A percentile compares a stretch with the other conserved stretches of the same genome.
Evolutionary conservation across 306 rosid species (phyloP).

Genomic region (Citrullus amarus): DNA sequence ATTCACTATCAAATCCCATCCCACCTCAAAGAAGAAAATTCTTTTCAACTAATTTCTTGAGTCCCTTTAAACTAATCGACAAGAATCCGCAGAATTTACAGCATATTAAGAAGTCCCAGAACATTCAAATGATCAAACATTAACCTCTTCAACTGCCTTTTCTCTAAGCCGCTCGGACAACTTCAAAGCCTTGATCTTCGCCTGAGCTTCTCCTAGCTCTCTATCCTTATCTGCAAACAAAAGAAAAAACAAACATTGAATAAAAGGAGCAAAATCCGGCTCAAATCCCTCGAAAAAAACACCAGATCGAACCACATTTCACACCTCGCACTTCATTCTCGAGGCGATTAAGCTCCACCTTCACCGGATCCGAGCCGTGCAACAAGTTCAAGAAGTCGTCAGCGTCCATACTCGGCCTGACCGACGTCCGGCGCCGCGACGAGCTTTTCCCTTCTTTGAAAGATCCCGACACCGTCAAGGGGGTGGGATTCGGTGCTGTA

Average conservation of each 20-base stretch:
- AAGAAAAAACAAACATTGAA: not conserved
- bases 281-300: constrained; percentile 20
- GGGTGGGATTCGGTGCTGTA: constrained; percentile 23
- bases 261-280: constrained; percentile 22
- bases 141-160: constrained; percentile 97
- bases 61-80: not conserved
- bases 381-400: constrained; percentile 82
- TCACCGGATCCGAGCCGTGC: constrained; percentile 99
- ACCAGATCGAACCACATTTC: constrained; percentile 82
- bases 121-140: constrained; percentile 14
- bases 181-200: constrained; percentile 91
- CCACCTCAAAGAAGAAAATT: not conserved
- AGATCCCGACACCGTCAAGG: constrained; percentile 70
- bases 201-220: constrained; percentile 83
- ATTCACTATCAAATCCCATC: not conserved
- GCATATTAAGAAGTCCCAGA: not conserved
- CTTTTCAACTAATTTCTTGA: not conserved
- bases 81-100: not conserved
- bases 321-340: constrained; percentile 98
- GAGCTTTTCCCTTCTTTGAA: constrained; percentile 85
- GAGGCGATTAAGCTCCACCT: constrained; percentile 95
- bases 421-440: constrained; percentile 58
- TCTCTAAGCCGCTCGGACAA: constrained; percentile 83
- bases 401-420: constrained; percentile 85
- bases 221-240: constrained; percentile 80